Evolutionary conservation across 1,284 basidiomycete species (phyloP).

Genomic region (Ceratobasidium sp.): DNA sequence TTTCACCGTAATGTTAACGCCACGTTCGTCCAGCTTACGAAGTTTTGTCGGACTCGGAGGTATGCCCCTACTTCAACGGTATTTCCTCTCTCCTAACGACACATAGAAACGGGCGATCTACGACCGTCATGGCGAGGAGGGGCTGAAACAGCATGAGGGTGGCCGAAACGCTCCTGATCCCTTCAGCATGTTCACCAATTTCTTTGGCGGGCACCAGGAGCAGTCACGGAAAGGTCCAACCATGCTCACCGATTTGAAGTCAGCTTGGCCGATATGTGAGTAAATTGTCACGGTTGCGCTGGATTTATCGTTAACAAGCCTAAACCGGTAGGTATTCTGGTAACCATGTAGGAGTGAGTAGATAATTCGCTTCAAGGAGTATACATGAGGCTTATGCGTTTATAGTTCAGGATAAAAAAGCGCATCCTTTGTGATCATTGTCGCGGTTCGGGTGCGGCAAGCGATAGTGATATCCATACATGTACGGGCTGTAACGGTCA

Average conservation of each 20-base stretch:
- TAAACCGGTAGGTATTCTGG: constrained; percentile 36
- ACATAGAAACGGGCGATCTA: constrained; percentile 86
- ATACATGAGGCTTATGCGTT: not conserved
- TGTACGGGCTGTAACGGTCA: constrained; percentile 83
- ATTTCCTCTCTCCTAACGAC: not conserved
- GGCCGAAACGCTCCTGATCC: constrained; percentile 69
- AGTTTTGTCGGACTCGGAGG: constrained; percentile 81
- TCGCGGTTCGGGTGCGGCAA: constrained; percentile 88
- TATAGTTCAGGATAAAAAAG: constrained; percentile 88
- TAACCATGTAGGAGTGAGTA: constrained; percentile 39
- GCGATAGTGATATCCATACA: constrained; percentile 81
- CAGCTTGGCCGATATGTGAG: constrained; percentile 80
- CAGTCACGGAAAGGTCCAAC: constrained; percentile 83
- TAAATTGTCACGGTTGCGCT: constrained; percentile 25
- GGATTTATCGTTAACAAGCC: constrained; percentile 35
- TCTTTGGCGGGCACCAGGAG: constrained; percentile 82
- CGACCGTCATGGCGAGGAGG: constrained; percentile 92
- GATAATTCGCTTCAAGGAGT: not conserved
- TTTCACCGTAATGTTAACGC: not conserved
- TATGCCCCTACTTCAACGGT: constrained; percentile 49
- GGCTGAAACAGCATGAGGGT: constrained; percentile 80
- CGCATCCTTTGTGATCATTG: constrained; percentile 91
- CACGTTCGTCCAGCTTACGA: constrained; percentile 75
- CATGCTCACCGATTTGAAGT: constrained; percentile 88
- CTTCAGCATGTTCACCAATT: constrained; percentile 91